Conservation (phyloP, 768 basidiomycete genomes). For the Auriculariales sp. region DNA sequence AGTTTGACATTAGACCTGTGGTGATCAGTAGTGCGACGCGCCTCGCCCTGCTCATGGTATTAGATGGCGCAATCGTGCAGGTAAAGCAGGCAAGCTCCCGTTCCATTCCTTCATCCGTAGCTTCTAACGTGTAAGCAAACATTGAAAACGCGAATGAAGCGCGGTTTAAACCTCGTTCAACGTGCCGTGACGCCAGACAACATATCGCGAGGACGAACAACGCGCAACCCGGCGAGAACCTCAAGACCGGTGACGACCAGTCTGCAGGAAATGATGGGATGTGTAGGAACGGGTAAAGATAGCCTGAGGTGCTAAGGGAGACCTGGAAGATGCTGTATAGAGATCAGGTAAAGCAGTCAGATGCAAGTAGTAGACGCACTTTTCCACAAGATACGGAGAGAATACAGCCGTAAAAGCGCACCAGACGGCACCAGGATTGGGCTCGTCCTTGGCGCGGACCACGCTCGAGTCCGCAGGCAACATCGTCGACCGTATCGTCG, state of each 20-base stretch:
- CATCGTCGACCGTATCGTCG: constrained; percentile 10
- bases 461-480: constrained; percentile 39
- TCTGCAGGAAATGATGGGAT: constrained; percentile 85
- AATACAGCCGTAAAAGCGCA: constrained; percentile 75
- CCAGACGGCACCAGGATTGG: constrained; percentile 79
- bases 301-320: constrained; percentile 85
- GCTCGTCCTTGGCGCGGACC: constrained; percentile 54
- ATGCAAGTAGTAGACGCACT: constrained; percentile 39
- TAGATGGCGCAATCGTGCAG: no score
- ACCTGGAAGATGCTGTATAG: constrained; percentile 54
- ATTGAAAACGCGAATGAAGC: constrained; percentile 81
- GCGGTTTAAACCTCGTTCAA: no score
- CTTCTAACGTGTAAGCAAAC: constrained; percentile 66
- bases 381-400: constrained; percentile 85
- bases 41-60: no score
- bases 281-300: constrained; percentile 83
- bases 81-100: constrained; percentile 66
- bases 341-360: constrained; percentile 9
- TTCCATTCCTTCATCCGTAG: constrained; percentile 85
- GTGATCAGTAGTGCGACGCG: no score
- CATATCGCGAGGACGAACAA: constrained; percentile 85
- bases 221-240: constrained; percentile 90
- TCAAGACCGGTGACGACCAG: constrained; percentile 86
- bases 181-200: constrained; percentile 81
- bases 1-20: no score